Base-by-base conservation (phyloP, 495 filamentous ascomycete species). In the Copromyces sp. region DNA sequence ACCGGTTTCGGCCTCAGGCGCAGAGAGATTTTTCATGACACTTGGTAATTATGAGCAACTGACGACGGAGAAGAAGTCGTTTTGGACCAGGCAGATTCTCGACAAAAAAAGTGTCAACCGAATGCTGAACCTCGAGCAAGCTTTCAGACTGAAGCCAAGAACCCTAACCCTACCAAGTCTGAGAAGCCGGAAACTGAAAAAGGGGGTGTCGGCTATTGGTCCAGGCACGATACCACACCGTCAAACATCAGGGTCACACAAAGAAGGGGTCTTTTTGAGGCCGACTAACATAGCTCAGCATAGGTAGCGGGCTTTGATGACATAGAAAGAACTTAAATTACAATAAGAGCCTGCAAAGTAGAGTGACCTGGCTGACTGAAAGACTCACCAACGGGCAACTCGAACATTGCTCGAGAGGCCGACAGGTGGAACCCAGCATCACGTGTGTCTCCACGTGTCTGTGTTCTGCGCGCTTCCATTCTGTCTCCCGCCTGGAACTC, bases 31-130 rank as follows among this genome's bases (percentile, higher is more conserved):
- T 29, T 4, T 59, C 20, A 59, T 3, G 11, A 32, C 11, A 14
- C 32, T 70, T 29, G 53, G 61, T 68, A 29, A 42, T 59, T 4
- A 5, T 11, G 68, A 69, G 32, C 42, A 45, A 47, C 32, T 65
- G 39, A 68, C 47, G 14, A 9, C 39, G 65, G 59, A 40, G 71
- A 61, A 41, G 38, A 72, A 69, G 39, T 68, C n/a, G 70, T 41
- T 61, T 53, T 37, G 59, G 41, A 16, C 65, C 38, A 42, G 73
- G 69, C 73, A 69, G 71, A 73, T 69, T 29, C 14, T 29, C 69
- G 24, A 24, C 0, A 1, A 68, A 69, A 71, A 38, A 53, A 41
- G 4, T 69, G 7, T 37, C 53, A 24, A 65, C 53, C 12, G 1
- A 37, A 35, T 12, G 14, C 29, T 16, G 53, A 35, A 17, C 29